Evolutionary conservation across 768 basidiomycete genomes (phyloP), one percentile per base, ranked within the genome.

Genomic region (Russula foetens): DNA sequence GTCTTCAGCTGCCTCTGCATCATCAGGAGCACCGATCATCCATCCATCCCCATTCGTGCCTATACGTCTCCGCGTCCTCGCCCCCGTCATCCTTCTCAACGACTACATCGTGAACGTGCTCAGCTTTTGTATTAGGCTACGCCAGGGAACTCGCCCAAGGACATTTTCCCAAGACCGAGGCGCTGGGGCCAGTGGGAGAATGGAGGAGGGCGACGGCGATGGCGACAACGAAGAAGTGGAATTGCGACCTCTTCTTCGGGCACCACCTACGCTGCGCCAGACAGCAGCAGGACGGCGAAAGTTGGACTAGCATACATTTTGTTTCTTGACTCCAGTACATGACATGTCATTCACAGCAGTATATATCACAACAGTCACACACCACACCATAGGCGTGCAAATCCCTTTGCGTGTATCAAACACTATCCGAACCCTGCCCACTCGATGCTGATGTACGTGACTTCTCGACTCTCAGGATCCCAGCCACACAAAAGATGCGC

Each of bases 361-460:
- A 38, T 46, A 44, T 45, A 45, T 17, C 31, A 43, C n/a, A n/a
- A 26, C 15, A 43, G 19, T 29, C n/a, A 29, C 48, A 56, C 38
- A 35, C 43, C 48, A 50, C 8, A 19, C 29, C 19, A 8, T 11
- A 26, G 12, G n/a, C 45, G 28, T 26, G 14, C n/a, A 23, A 15
- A 53, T 1, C 1, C 35, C 21, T 39, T 50, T 24, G 15, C 24
- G 35, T 31, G n/a, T 43, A 47, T 19, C 11, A 21, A 2, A 28
- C n/a, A n/a, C 76, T 69, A 89, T 66, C 92, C 92, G 67, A 94
- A 95, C 12, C 90, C 89, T 35, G 91, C 89, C 92, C 92, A 95
- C 74, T 93, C 91, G 60, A 95, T 81, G 50, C 88, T 88, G 57
- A 88, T 78, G 74, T 90, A 92, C 0, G 84, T 81, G 2, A 84